Evolutionary conservation across 163 green algal species (phyloP).

Genomic region (Scenedesmus sp.): DNA sequence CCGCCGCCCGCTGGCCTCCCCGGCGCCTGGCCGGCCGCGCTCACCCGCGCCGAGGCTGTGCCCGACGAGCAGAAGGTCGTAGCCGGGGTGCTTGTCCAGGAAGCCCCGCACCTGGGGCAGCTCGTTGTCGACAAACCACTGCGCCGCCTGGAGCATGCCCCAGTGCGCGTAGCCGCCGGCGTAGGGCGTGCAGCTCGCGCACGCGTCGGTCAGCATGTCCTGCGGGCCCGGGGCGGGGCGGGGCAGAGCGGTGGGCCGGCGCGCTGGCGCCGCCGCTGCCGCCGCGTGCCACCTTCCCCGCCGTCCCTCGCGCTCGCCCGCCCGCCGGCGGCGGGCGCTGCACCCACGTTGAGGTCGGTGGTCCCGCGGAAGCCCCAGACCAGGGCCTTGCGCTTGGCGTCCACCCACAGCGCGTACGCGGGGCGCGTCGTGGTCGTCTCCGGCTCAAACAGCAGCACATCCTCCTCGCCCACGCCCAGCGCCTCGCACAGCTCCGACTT

Average conservation of each 20-base stretch:
- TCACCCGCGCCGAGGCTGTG: conserved; percentile 42
- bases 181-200: conserved; percentile 38
- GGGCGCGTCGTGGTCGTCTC: conserved; percentile 28
- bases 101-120: conserved; percentile 5
- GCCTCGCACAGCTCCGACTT: conserved; percentile 3
- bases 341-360: conserved; percentile 40
- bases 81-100: conserved; percentile 21
- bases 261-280: too few relatives aligned
- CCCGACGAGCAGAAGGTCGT: conserved; percentile 41
- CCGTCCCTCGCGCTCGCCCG: too few relatives aligned
- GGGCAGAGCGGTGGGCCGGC: too few relatives aligned
- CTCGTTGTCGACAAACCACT: conserved; percentile 35
- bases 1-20: too few relatives aligned
- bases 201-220: conserved; percentile 47
- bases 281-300: too few relatives aligned
- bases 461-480: not conserved
- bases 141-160: conserved; percentile 41
- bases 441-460: conserved; percentile 34
- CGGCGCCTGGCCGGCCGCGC: not conserved
- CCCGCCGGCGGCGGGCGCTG: too few relatives aligned
- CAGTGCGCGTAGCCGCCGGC: conserved; percentile 38
- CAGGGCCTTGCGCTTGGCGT: conserved; percentile 13
- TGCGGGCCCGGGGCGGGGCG: not conserved
- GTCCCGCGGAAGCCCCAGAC: conserved; percentile 43
- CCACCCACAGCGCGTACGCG: conserved; percentile 39